Percentiles rank a stretch among this genome's conserved stretches.
phyloP scores from a whole-genome alignment of 2,329 filamentous ascomycete genomes.

The Aspergillus japonicus region DNA sequence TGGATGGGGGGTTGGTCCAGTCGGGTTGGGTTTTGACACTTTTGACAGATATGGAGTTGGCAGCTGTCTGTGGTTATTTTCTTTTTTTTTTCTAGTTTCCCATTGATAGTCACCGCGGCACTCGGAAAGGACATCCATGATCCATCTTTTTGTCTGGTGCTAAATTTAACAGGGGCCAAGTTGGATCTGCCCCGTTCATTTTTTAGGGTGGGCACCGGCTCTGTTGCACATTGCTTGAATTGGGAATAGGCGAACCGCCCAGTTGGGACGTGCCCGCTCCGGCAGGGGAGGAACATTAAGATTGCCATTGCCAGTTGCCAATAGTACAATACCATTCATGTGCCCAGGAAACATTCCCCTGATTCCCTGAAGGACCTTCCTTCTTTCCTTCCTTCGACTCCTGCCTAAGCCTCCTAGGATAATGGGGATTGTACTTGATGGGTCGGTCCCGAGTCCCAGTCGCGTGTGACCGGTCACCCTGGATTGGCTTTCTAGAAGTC shows the following conservation, averaged over 20 bases:
- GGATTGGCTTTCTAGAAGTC: not conserved
- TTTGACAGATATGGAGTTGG: not conserved
- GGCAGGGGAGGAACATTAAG: not conserved
- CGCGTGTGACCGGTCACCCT: not conserved
- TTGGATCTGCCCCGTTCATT: not conserved
- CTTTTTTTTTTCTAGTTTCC: not conserved
- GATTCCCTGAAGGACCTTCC: not conserved
- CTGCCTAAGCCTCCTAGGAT: not conserved
- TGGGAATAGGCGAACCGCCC: not conserved
- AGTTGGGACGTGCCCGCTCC: not conserved
- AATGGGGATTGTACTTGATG: not conserved
- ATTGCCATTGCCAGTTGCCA: not conserved
- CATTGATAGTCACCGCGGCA: not conserved
- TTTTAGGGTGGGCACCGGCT: not conserved
- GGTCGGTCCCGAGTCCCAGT: not conserved
- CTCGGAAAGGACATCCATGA: not conserved
- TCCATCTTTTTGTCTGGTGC: not conserved
- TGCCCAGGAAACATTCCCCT: not conserved
- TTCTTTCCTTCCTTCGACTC: not conserved
- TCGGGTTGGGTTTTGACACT: not conserved
- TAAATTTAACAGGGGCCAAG: not conserved
- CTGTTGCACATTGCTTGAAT: not conserved
- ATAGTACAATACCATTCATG: too few species aligned
- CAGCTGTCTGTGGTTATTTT: not conserved
- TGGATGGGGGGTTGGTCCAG: not conserved